These are phyloP conservation scores for Scedosporium dehoogii DNA, from an alignment of 2,329 filamentous ascomycete species.

Conservation along the genomic window DNA sequence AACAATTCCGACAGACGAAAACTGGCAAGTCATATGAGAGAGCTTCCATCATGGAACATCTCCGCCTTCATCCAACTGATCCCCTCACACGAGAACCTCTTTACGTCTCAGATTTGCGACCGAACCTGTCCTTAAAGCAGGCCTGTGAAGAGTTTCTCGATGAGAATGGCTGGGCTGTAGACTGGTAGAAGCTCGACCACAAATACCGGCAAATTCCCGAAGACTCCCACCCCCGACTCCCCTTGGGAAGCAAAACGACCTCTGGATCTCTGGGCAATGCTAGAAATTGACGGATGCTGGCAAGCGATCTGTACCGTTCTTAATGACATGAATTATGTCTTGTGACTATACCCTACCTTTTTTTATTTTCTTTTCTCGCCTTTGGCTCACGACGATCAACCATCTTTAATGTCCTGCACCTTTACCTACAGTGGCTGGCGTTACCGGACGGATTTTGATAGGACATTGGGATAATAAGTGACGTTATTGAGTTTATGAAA, in stretches of 20 bases:
- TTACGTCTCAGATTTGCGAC: slow-evolving; percentile 57
- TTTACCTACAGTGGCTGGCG: too few species aligned
- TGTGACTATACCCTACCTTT: not conserved
- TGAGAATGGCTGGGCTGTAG: slow-evolving; percentile 84
- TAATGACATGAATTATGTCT: not conserved
- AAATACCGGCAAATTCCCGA: not conserved
- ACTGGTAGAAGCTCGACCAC: slow-evolving; percentile 34
- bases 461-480: too few species aligned
- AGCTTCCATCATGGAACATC: slow-evolving; percentile 73
- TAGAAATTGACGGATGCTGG: not conserved
- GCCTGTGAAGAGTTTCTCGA: slow-evolving; percentile 80
- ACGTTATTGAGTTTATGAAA: too few species aligned
- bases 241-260: too few species aligned
- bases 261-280: too few species aligned
- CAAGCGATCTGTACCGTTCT: not conserved
- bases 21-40: slow-evolving; percentile 88
- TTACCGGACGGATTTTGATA: too few species aligned
- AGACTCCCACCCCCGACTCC: not conserved
- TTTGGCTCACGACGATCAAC: too few species aligned
- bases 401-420: too few species aligned
- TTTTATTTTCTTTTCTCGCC: not conserved
- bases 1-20: slow-evolving; percentile 46
- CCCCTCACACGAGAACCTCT: slow-evolving; percentile 76
- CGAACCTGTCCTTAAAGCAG: slow-evolving; percentile 71
- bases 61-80: slow-evolving; percentile 65